Conservation (phyloP, 1,139 yeast species). For the Hemisphaericaspora subhashii region DNA sequence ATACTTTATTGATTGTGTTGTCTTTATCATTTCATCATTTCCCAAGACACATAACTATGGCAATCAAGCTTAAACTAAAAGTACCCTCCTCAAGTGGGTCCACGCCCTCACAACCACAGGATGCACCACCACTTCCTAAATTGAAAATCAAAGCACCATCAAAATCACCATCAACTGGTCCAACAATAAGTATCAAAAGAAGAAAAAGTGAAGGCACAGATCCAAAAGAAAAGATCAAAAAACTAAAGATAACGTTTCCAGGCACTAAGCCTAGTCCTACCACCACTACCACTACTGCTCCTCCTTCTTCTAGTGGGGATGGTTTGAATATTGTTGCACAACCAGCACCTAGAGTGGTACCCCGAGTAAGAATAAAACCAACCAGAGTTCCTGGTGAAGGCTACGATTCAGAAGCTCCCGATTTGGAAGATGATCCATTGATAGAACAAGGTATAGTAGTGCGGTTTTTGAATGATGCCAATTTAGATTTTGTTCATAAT, state of each 20-base stretch:
- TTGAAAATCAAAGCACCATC: slow-evolving; percentile 31
- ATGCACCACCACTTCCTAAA: slow-evolving; percentile 21
- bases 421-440: slow-evolving; percentile 90
- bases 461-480: slow-evolving; percentile 77
- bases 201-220: slow-evolving; percentile 10
- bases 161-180: slow-evolving; percentile 11
- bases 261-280: slow-evolving; percentile 15
- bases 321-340: slow-evolving; percentile 10
- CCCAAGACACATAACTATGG: slow-evolving; percentile 14
- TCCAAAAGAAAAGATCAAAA: slow-evolving; percentile 20
- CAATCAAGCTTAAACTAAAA: slow-evolving; percentile 28
- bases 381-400: slow-evolving; percentile 91
- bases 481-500: slow-evolving; percentile 72
- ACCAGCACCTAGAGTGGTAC: slow-evolving; percentile 33
- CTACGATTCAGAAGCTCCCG: slow-evolving; percentile 96
- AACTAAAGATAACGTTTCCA: slow-evolving; percentile 21
- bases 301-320: slow-evolving; percentile 13
- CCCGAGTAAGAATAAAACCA: slow-evolving; percentile 77
- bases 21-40: no score
- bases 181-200: slow-evolving; percentile 8
- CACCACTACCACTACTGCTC: slow-evolving; percentile 10
- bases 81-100: slow-evolving; percentile 19
- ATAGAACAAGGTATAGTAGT: slow-evolving; percentile 83
- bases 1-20: no score
- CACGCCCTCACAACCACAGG: slow-evolving; percentile 9